Conservation (phyloP, 768 basidiomycete species). For the Boletus insuetus region DNA sequence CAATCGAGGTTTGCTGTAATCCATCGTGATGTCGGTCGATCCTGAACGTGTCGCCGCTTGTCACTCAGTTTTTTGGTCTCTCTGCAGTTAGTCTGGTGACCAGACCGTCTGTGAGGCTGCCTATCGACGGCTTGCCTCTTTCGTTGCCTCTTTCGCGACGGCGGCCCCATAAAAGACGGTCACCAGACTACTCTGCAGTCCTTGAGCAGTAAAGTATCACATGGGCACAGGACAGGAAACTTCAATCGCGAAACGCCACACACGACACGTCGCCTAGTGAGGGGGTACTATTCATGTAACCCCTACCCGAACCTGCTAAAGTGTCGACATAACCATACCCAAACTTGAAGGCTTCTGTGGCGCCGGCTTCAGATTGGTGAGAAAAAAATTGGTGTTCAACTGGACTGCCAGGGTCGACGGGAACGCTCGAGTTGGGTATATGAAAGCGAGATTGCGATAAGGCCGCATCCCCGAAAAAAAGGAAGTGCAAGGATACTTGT, state of each 20-base stretch:
- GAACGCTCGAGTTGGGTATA: not conserved
- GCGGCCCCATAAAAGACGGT: too few relatives aligned
- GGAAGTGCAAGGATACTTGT: not conserved
- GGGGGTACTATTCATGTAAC: too few relatives aligned
- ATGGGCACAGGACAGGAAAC: not conserved
- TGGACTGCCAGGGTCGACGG: conserved; percentile 2
- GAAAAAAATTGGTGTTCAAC: not conserved
- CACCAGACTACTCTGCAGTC: too few relatives aligned
- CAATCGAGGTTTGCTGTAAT: not conserved
- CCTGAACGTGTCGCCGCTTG: not conserved
- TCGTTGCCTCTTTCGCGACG: too few relatives aligned
- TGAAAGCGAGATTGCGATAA: not conserved
- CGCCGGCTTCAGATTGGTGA: not conserved
- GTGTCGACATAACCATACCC: not conserved
- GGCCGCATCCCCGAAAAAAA: not conserved
- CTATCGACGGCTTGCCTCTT: too few relatives aligned
- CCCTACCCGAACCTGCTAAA: not conserved
- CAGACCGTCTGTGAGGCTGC: too few relatives aligned
- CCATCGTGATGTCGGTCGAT: not conserved
- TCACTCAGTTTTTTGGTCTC: not conserved
- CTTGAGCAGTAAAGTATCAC: too few relatives aligned
- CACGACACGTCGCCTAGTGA: not conserved
- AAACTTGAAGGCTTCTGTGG: not conserved
- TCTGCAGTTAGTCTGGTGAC: not conserved
- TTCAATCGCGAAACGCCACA: not conserved